Conservation (phyloP, 2,329 filamentous ascomycete genomes). For the Ascosphaera pollenicola region DNA sequence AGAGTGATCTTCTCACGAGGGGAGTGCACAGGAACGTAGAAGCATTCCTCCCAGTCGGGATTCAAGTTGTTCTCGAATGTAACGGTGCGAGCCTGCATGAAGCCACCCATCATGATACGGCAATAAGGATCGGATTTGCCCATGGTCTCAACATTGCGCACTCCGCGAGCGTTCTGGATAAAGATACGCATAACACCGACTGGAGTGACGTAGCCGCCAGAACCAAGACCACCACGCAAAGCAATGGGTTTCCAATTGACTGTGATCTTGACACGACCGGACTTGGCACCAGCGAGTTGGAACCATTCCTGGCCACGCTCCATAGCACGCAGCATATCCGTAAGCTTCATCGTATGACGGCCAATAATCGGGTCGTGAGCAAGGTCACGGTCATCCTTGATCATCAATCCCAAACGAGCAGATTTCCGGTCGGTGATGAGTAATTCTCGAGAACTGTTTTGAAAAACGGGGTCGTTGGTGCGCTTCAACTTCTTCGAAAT, state of each 20-base stretch:
- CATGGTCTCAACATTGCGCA: slow-evolving; percentile 84
- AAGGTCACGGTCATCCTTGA: slow-evolving; percentile 90
- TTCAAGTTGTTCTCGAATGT: slow-evolving; percentile 93
- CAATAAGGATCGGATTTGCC: slow-evolving; percentile 95
- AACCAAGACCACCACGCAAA: slow-evolving; percentile 51
- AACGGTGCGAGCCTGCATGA: slow-evolving; percentile 79
- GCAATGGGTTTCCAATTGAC: slow-evolving; percentile 92
- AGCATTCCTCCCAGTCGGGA: slow-evolving; percentile 85
- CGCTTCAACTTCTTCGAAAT: slow-evolving; percentile 82
- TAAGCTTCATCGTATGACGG: slow-evolving; percentile 84
- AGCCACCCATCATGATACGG: slow-evolving; percentile 67
- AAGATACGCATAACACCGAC: slow-evolving; percentile 92
- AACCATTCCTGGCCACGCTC: slow-evolving; percentile 94
- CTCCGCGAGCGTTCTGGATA: slow-evolving; percentile 58
- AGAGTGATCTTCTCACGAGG: slow-evolving; percentile 61
- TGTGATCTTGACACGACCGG: slow-evolving; percentile 71
- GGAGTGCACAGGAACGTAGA: slow-evolving; percentile 82
- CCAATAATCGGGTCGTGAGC: slow-evolving; percentile 64
- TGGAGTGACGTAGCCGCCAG: slow-evolving; percentile 76
- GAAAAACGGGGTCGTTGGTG: slow-evolving; percentile 94
- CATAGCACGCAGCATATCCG: slow-evolving; percentile 80
- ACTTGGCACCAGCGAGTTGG: slow-evolving; percentile 58
- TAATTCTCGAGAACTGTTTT: slow-evolving; percentile 79
- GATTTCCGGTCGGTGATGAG: slow-evolving; percentile 84
- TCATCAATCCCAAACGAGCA: slow-evolving; percentile 70